Conservation (phyloP, 2,329 filamentous ascomycete species). For the Diaporthe citri region DNA sequence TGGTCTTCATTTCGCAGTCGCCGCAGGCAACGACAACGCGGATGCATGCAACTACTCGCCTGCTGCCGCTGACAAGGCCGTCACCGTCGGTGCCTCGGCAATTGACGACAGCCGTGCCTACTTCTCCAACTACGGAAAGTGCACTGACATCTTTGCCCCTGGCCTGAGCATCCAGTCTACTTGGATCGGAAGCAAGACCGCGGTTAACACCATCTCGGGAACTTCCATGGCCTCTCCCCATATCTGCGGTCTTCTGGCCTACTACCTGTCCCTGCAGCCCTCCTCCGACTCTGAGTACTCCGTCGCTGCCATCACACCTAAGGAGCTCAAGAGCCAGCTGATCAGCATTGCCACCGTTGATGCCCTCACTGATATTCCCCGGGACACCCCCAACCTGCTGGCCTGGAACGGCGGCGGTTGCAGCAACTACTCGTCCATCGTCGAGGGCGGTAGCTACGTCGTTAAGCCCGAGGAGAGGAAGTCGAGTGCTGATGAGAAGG, state of each 20-base stretch:
- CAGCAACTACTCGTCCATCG: conserved; percentile 89
- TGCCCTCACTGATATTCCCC: conserved; percentile 84
- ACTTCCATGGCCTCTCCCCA: conserved; percentile 99
- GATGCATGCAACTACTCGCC: conserved; percentile 99
- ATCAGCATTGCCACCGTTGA: conserved; percentile 85
- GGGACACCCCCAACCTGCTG: conserved; percentile 91
- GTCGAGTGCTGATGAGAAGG: conserved; percentile 58
- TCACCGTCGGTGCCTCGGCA: conserved; percentile 96
- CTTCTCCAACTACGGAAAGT: conserved; percentile 99
- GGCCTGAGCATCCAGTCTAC: conserved; percentile 97
- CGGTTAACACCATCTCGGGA: conserved; percentile 98
- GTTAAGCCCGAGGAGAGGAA: conserved; percentile 56
- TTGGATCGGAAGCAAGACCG: conserved; percentile 97
- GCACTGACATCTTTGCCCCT: conserved; percentile 98
- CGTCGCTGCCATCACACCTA: conserved; percentile 88
- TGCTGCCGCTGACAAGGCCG: conserved; percentile 88
- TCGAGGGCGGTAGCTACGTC: conserved; percentile 80
- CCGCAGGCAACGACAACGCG: conserved; percentile 98
- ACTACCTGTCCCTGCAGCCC: conserved; percentile 97
- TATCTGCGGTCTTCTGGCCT: conserved; percentile 95
- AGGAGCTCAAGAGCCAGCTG: conserved; percentile 92
- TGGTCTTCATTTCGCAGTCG: conserved; percentile 97
- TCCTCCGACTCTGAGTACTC: conserved; percentile 90
- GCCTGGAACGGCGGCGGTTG: conserved; percentile 99
- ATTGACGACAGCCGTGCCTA: conserved; percentile 96